Base-by-base conservation (phyloP, 2,329 filamentous ascomycete species). In the Trichoderma sp. region DNA sequence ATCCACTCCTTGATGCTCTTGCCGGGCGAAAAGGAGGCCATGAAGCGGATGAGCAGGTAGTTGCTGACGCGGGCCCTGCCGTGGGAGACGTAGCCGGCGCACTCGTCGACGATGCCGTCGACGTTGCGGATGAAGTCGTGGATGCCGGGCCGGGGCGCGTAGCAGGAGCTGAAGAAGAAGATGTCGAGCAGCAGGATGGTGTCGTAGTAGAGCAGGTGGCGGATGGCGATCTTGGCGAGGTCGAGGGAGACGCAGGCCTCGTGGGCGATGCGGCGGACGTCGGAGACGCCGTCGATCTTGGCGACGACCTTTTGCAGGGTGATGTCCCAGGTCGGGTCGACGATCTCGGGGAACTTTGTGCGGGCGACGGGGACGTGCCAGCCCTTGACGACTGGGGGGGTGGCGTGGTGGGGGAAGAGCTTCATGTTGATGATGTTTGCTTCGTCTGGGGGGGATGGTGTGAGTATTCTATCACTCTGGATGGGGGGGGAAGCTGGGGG, bases 361-460 rank as follows among this genome's bases (percentile, higher is more conserved):
- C 88, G 89, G 71, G 83, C 82, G 24, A 99, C 86, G 4, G 95
- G 95, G 2, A 99, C 95, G 73, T 98, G 92, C 89, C 92, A 97
- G 54, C 90, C 87, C 72, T 90, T 88, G 63, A 98, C 89, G 3
- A 88, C 83, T 0, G 92, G 88, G 2, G 93, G 93, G 17, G 88
- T 86, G 1, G 88, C 83, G 72, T 94, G 90, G 54, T 91, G 88
- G 0, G 92, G 93, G 76, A 97, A 97, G 57, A 97, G 86, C 78
- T 97, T 97, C 84, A 97, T 91, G 78, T 97, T 97, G 77, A 97
- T 88, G 0, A 92, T 97, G 76, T 97, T 97, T 67, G 92, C 88
- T 70, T 96, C 92, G 76, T 97, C 93, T 93, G 63, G 9, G 21
- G 15, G 9, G 14, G 2, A 4, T 10, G 52, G 3, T 62, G 34